These are phyloP conservation scores for Diplodia scrobiculata DNA, from an alignment of 2,329 filamentous ascomycete species.

Conservation along the genomic window DNA sequence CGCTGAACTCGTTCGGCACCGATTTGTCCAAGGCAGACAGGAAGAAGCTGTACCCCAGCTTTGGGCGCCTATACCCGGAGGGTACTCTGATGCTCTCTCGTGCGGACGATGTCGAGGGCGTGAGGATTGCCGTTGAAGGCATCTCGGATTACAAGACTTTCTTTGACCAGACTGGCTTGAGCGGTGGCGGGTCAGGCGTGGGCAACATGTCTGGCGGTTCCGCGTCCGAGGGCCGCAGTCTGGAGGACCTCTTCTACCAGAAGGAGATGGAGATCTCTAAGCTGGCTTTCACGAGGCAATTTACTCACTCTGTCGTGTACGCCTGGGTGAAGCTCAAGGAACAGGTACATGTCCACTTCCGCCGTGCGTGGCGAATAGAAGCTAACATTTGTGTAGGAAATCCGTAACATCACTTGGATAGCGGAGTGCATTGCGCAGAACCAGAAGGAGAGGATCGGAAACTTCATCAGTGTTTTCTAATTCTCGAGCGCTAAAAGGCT, in stretches of 20 bases:
- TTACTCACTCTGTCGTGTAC: constrained; percentile 92
- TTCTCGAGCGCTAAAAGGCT: constrained; percentile 2
- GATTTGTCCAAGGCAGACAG: constrained; percentile 91
- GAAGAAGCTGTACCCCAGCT: constrained; percentile 92
- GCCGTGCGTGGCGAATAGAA: too few species aligned
- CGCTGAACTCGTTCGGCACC: constrained; percentile 96
- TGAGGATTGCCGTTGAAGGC: constrained; percentile 88
- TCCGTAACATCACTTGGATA: constrained; percentile 99
- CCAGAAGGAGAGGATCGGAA: constrained; percentile 97
- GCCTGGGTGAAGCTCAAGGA: constrained; percentile 97
- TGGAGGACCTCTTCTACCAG: constrained; percentile 98
- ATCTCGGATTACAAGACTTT: constrained; percentile 92
- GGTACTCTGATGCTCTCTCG: constrained; percentile 92
- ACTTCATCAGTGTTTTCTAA: constrained; percentile 97
- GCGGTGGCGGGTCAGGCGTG: constrained; percentile 70
- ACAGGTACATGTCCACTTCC: constrained; percentile 63
- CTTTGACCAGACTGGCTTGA: constrained; percentile 85
- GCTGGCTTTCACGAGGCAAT: constrained; percentile 90
- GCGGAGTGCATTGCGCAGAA: constrained; percentile 99
- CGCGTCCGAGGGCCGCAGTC: constrained; percentile 79
- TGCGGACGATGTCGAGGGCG: constrained; percentile 92
- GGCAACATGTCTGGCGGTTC: constrained; percentile 83
- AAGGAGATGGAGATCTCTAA: constrained; percentile 99
- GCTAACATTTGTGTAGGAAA: constrained; percentile 66
- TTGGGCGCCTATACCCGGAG: constrained; percentile 89